phyloP scores from a whole-genome alignment of 176 grass and related monocot species.

The Cocos nucifera region DNA sequence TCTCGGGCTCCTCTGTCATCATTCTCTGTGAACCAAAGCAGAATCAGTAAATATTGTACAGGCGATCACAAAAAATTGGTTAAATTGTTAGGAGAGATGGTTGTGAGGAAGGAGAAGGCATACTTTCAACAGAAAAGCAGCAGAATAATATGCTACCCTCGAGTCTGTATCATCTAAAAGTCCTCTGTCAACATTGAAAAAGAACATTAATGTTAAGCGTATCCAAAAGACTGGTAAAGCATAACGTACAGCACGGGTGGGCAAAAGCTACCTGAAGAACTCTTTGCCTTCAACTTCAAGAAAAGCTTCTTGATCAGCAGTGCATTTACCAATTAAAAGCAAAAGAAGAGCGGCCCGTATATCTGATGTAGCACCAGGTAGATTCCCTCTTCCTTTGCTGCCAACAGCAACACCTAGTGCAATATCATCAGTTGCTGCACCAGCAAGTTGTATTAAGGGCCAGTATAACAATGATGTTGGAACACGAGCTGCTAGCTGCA shows the following conservation, averaged over 20 bases:
- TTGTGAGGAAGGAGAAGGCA: not conserved
- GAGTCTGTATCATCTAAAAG: slow-evolving; percentile 96
- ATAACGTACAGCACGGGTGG: slow-evolving; percentile 11
- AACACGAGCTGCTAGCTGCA: slow-evolving; percentile 83
- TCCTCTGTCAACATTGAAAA: slow-evolving; percentile 37
- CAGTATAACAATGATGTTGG: slow-evolving; percentile 90
- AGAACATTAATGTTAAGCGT: not conserved
- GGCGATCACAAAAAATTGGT: too few relatives aligned
- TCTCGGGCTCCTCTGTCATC: slow-evolving; percentile 96
- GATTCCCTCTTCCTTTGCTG: slow-evolving; percentile 91
- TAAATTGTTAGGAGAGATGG: too few relatives aligned
- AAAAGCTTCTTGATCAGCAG: slow-evolving; percentile 80
- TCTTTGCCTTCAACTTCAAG: slow-evolving; percentile 93
- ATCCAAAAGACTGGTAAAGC: not conserved
- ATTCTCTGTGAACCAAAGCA: slow-evolving; percentile 60
- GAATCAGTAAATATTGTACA: slow-evolving; percentile 3
- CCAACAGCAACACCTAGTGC: slow-evolving; percentile 95
- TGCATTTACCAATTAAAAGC: slow-evolving; percentile 97
- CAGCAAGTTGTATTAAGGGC: slow-evolving; percentile 95
- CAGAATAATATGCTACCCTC: slow-evolving; percentile 96
- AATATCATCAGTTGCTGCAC: slow-evolving; percentile 94
- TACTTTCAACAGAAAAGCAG: slow-evolving; percentile 98
- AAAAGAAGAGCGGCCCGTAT: slow-evolving; percentile 86
- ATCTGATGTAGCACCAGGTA: slow-evolving; percentile 95
- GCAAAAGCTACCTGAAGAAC: slow-evolving; percentile 66